These are phyloP conservation scores for Picea mariana DNA, from an alignment of 83 land plant species.

Conservation along the genomic window DNA sequence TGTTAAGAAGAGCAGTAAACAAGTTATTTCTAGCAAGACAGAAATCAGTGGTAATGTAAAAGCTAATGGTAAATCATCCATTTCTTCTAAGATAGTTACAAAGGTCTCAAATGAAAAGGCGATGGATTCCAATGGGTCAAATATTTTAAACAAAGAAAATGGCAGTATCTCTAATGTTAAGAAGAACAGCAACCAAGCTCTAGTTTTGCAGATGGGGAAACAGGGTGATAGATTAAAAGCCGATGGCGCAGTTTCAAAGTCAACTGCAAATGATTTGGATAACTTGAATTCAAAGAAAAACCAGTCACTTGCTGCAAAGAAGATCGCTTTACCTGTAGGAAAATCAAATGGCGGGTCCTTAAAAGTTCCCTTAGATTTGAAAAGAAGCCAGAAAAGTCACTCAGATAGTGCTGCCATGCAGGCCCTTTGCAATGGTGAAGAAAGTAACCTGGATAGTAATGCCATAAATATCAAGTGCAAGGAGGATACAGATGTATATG, in stretches of 20 bases:
- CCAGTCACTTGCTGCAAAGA: not conserved
- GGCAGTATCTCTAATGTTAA: constrained; percentile 5
- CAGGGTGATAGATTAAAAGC: not conserved
- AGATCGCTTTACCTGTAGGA: not conserved
- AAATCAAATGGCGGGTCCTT: not conserved
- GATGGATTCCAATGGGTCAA: not conserved
- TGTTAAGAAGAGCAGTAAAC: not conserved
- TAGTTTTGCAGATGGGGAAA: not conserved
- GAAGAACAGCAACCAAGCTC: not conserved
- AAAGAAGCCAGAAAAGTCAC: not conserved
- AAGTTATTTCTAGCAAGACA: not conserved
- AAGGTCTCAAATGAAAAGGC: not conserved
- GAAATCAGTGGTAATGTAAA: not conserved
- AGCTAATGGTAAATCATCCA: not conserved
- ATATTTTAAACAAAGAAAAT: constrained; percentile 5
- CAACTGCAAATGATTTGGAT: not conserved
- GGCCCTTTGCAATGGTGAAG: not conserved
- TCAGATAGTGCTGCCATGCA: not conserved
- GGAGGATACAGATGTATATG: not conserved
- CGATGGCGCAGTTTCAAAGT: not conserved
- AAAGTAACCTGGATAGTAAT: not conserved
- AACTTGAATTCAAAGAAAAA: not conserved
- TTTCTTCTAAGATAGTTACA: constrained; percentile 3
- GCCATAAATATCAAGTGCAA: not conserved
- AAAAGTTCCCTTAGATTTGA: not conserved